phyloP scores from a whole-genome alignment of 352 stramenopile species.

The Pythium rhizo-oryzae region DNA sequence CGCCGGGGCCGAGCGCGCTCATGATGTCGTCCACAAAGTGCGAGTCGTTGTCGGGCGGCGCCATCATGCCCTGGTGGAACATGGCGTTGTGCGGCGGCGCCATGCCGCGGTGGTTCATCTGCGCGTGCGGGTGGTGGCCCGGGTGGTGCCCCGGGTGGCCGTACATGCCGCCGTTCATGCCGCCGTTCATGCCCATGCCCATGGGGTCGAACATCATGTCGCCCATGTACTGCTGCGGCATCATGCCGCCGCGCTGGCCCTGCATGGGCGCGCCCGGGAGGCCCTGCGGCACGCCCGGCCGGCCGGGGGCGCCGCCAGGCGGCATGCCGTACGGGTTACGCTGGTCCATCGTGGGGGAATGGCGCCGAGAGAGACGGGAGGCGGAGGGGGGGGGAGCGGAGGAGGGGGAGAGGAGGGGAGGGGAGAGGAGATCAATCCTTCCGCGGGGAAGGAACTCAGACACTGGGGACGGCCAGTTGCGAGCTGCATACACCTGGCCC shows the following conservation, averaged over 20 bases:
- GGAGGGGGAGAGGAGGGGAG: background rate
- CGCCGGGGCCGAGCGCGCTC: slow-evolving; percentile 49
- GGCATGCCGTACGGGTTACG: slow-evolving; percentile 66
- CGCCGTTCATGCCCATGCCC: slow-evolving; percentile 53
- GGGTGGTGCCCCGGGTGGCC: slow-evolving; percentile 60
- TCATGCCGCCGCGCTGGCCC: slow-evolving; percentile 39
- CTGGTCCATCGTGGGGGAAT: slow-evolving; percentile 52
- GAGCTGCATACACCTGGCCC: slow-evolving; percentile 5
- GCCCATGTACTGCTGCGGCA: slow-evolving; percentile 70
- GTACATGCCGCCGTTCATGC: slow-evolving; percentile 58
- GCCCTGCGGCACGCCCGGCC: slow-evolving; percentile 26
- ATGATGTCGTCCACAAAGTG: slow-evolving; percentile 77
- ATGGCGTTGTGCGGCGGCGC: slow-evolving; percentile 37
- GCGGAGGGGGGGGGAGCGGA: background rate
- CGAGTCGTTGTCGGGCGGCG: slow-evolving; percentile 61
- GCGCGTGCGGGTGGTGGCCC: slow-evolving; percentile 43
- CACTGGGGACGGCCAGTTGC: slow-evolving; percentile 10
- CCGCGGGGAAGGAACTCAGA: slow-evolving; percentile 14
- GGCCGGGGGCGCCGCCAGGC: slow-evolving; percentile 26
- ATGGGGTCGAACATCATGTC: slow-evolving; percentile 82
- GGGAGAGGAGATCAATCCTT: background rate
- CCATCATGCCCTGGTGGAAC: slow-evolving; percentile 52
- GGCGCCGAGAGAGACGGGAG: background rate
- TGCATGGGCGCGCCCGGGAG: slow-evolving; percentile 47
- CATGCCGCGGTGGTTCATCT: slow-evolving; percentile 37